A percentile compares a stretch with the other conserved stretches of the same genome.
These are phyloP conservation scores for Pichia rugopelliculosa DNA, from an alignment of 805 yeast species.

Conservation along the genomic window DNA sequence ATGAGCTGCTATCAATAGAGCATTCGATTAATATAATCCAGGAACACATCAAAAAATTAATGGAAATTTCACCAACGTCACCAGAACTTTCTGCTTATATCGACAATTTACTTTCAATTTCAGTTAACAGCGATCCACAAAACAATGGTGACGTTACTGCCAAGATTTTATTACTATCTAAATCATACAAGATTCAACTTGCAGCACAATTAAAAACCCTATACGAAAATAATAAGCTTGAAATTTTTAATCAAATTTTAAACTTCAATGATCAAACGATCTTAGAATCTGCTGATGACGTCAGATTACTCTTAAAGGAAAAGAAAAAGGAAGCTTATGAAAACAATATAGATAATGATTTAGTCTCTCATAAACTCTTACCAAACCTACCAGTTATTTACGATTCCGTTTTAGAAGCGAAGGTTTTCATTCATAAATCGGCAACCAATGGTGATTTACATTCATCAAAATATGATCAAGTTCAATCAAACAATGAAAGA, in stretches of 20 bases:
- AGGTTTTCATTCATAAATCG: slow-evolving; percentile 81
- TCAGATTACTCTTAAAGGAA: slow-evolving; percentile 12
- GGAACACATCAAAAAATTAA: slow-evolving; percentile 41
- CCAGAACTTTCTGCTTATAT: slow-evolving; percentile 33
- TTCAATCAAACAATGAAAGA: slow-evolving; percentile 72
- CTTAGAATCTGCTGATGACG: slow-evolving; percentile 15
- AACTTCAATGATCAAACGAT: slow-evolving; percentile 30
- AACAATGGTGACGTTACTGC: slow-evolving; percentile 28
- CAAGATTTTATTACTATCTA: slow-evolving; percentile 41
- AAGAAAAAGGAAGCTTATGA: slow-evolving; percentile 2
- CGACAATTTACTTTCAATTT: slow-evolving; percentile 1
- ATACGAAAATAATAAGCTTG: slow-evolving; percentile 40
- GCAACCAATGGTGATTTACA: slow-evolving; percentile 50
- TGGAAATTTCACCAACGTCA: slow-evolving; percentile 50
- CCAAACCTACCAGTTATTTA: slow-evolving; percentile 68
- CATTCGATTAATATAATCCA: slow-evolving; percentile 48
- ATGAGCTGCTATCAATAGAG: slow-evolving; percentile 30
- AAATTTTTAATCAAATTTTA: slow-evolving; percentile 47
- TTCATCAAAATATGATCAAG: slow-evolving; percentile 47
- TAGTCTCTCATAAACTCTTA: slow-evolving; percentile 7
- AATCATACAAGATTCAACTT: slow-evolving; percentile 47
- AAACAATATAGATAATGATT: slow-evolving; percentile 11
- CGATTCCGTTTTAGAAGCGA: slow-evolving; percentile 49
- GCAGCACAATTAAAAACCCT: slow-evolving; percentile 55
- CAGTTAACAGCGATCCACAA: not conserved